phyloP scores from a whole-genome alignment of 495 filamentous ascomycete species.

The Evernia prunastri region DNA sequence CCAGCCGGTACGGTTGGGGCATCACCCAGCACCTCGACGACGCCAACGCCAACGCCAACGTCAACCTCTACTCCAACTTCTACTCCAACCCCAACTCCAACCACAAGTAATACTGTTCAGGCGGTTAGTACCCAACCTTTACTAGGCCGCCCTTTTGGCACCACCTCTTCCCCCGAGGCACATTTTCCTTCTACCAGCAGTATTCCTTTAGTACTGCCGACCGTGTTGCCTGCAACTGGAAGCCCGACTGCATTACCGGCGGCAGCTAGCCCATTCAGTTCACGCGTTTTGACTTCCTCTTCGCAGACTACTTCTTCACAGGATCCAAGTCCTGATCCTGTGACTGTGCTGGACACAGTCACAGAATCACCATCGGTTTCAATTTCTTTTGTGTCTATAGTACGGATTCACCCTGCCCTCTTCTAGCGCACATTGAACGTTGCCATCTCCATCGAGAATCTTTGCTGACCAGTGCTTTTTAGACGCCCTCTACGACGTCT shows the following conservation, averaged over 20 bases:
- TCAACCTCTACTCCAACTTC: slow-evolving; percentile 6
- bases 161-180: slow-evolving; percentile 24
- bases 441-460: neutral
- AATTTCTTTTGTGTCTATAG: slow-evolving; percentile 27
- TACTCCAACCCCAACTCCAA: slow-evolving; percentile 8
- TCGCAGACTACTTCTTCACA: slow-evolving; percentile 19
- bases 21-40: slow-evolving; percentile 14
- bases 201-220: slow-evolving; percentile 10
- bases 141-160: slow-evolving; percentile 20
- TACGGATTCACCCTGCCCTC: slow-evolving; percentile 21
- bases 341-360: slow-evolving; percentile 29
- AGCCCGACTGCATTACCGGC: slow-evolving; percentile 10
- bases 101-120: slow-evolving; percentile 16
- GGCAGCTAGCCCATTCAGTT: slow-evolving; percentile 8
- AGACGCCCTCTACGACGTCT: slow-evolving; percentile 25
- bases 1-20: slow-evolving; percentile 45
- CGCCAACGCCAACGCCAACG: slow-evolving; percentile 7
- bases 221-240: slow-evolving; percentile 25
- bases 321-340: slow-evolving; percentile 20
- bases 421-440: neutral
- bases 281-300: slow-evolving; percentile 21
- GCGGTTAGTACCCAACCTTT: slow-evolving; percentile 26
- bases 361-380: slow-evolving; percentile 25
- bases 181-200: slow-evolving; percentile 22
- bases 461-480: neutral